Evolutionary conservation across 495 filamentous ascomycete species (phyloP).

Genomic region (Penicillium chermesinum): DNA sequence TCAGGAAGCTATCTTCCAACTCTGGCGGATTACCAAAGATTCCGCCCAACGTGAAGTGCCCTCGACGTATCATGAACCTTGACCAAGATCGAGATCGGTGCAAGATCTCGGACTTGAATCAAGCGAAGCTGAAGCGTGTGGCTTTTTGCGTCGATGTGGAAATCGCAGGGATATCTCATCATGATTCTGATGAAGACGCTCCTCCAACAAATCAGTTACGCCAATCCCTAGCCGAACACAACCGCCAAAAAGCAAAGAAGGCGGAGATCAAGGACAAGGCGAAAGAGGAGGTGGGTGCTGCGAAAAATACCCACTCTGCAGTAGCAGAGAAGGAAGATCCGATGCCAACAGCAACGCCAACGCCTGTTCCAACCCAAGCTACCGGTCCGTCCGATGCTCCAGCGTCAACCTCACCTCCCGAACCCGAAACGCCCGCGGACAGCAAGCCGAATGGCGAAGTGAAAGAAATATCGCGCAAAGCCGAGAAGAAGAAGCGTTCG

Average conservation of each 20-base stretch:
- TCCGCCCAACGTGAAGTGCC: conserved; percentile 54
- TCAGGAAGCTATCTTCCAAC: conserved; percentile 74
- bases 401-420: not conserved
- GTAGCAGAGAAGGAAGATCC: conserved; percentile 53
- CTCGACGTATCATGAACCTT: conserved; percentile 78
- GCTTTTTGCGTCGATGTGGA: conserved; percentile 97
- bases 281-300: conserved; percentile 61
- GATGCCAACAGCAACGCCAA: not conserved
- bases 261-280: conserved; percentile 58
- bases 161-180: conserved; percentile 66
- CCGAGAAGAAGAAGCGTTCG: conserved; percentile 86
- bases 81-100: conserved; percentile 76
- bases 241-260: conserved; percentile 50
- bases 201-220: conserved; percentile 26
- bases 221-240: conserved; percentile 22
- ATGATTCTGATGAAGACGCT: conserved; percentile 38
- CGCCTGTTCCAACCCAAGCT: not conserved
- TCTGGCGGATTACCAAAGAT: conserved; percentile 45
- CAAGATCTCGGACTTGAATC: conserved; percentile 70
- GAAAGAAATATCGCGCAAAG: conserved; percentile 61
- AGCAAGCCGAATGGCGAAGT: conserved; percentile 29
- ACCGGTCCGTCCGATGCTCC: not conserved
- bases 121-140: conserved; percentile 75
- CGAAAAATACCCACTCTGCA: conserved; percentile 56
- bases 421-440: conserved; percentile 11